Base-by-base conservation (phyloP, 108 stramenopile species). In the Aurantiochytrium sp. region DNA sequence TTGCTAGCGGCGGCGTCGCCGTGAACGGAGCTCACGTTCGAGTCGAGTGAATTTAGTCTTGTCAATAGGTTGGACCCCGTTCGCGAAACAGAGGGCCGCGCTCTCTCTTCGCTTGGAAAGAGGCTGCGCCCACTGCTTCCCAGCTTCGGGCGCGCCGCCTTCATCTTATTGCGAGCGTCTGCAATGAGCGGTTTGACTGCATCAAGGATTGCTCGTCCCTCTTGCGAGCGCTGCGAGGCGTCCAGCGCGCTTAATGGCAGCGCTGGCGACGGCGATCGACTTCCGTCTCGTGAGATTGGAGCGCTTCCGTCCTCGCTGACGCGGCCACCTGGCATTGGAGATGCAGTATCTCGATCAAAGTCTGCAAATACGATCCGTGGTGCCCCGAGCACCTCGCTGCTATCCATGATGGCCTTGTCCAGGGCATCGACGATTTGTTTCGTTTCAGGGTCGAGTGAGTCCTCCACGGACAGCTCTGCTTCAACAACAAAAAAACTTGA, bases 161-260 rank as follows among this genome's bases (percentile, higher is more conserved):
- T 55, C 76, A 53, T 23, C 51, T 83, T 83, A 6, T 53, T 47
- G 6, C 72, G 23, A 18, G 51, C 76, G 76, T 83, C 76, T 45
- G 76, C 76, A 83, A 83, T 83, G 49, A 83, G 76, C 45, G 76
- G 76, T 45, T 83, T 83, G 76, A 83, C 76, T 1, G 51, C 76
- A 4, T 83, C 76, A 18, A 83, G 76, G 19, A 83, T 16, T 16
- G 76, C 76, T 6, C 76, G 45, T 6, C 49, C 76, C n/a, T 53
- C 76, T 45, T 25, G 64, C 64, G 14, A 18, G 8, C 64, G 64
- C 64, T 18, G 64, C 25, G 8, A 8, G 42, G 42, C 25, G 64
- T 69, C 64, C 42, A 16, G 55, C 55, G 55, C 55, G 55, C 55
- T 57, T 16, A 57, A 16, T 16, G 55, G 55, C 16, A 57, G 55